Base-by-base conservation (phyloP, 1,284 basidiomycete species). In the Leccinum fuscescens region DNA sequence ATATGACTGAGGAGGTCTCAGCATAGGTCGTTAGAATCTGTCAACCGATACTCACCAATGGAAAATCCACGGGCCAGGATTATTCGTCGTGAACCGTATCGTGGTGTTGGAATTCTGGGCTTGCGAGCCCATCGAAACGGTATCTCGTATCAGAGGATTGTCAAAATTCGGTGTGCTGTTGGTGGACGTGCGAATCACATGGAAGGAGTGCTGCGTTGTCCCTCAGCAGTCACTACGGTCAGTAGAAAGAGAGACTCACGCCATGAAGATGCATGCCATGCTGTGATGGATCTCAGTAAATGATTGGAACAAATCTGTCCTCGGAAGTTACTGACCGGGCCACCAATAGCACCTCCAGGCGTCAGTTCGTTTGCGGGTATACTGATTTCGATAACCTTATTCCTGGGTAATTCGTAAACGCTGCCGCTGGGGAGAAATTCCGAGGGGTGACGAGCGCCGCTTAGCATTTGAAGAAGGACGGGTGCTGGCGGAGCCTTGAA, bases 401-500 rank as follows among this genome's bases (percentile, higher is more conserved):
- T 80, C 8, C 64, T 68, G 1, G 79, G 79, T n/a, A 85, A 66
- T 20, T 70, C 68, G 59, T 80, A 82, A 3, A 84, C 74, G 24
- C 74, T 77, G 8, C 78, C 81, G 2, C 60, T 56, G 2, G 82
- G 82, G 24, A 83, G 73, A 24, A 85, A 71, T n/a, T 78, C 72
- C 12, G 73, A 67, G 15, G 80, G 76, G 42, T 75, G 72, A 51
- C 69, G 68, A 6, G 78, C 72, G 5, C 83, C 82, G 56, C 79
- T 82, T 37, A 85, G 66, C 51, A 85, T 79, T 60, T 85, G 83
- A 33, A 85, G 74, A 35, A 84, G 74, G 1, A 82, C 78, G 0
- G 82, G 82, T 0, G 73, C 71, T 1, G 71, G 73, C 3, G 82
- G 82, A 12, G 78, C 69, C 7, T 56, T 60, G 62, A 72, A 83